Percentiles rank a stretch among this genome's conserved stretches.
phyloP scores from a whole-genome alignment of 805 yeast species.

The Blastobotrys attinorum region DNA sequence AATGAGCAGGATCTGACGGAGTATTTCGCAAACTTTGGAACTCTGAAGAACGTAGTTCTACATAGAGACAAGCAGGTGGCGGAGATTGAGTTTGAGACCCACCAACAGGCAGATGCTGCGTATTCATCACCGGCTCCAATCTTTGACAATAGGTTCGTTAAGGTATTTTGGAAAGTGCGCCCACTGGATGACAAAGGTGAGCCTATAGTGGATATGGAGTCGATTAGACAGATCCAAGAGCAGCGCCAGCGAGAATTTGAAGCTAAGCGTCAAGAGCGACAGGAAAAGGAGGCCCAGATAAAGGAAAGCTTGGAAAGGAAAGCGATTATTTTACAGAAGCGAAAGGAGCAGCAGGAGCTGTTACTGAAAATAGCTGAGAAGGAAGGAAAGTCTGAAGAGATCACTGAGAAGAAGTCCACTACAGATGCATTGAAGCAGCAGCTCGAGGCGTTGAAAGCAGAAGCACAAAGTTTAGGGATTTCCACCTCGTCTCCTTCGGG shows the following conservation, averaged over 20 bases:
- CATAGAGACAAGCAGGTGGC: constrained; percentile 27
- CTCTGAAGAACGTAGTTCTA: constrained; percentile 26
- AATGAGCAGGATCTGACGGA: constrained; percentile 27
- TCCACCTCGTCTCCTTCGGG: constrained; percentile 7
- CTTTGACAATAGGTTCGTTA: constrained; percentile 42
- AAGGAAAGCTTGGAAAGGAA: constrained; percentile 30
- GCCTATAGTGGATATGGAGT: constrained; percentile 32
- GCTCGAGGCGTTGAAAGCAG: constrained; percentile 28
- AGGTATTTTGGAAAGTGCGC: constrained; percentile 33
- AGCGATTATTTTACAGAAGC: constrained; percentile 29
- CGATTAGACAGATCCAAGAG: constrained; percentile 30
- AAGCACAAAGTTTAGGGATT: constrained; percentile 27
- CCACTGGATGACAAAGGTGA: constrained; percentile 10
- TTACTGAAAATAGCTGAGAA: constrained; percentile 16
- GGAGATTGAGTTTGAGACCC: constrained; percentile 33
- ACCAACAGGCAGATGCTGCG: constrained; percentile 35
- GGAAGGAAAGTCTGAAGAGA: constrained; percentile 15
- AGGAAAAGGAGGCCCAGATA: constrained; percentile 28
- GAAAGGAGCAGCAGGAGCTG: constrained; percentile 23
- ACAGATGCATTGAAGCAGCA: constrained; percentile 27
- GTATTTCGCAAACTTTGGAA: constrained; percentile 39
- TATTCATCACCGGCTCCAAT: constrained; percentile 38
- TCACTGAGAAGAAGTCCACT: constrained; percentile 13
- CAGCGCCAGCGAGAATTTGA: constrained; percentile 37
- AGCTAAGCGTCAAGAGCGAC: constrained; percentile 30